Percentiles rank a stretch among this genome's conserved stretches.
Evolutionary conservation across 352 stramenopile species (phyloP).

Genomic region (Globisporangium solare): DNA sequence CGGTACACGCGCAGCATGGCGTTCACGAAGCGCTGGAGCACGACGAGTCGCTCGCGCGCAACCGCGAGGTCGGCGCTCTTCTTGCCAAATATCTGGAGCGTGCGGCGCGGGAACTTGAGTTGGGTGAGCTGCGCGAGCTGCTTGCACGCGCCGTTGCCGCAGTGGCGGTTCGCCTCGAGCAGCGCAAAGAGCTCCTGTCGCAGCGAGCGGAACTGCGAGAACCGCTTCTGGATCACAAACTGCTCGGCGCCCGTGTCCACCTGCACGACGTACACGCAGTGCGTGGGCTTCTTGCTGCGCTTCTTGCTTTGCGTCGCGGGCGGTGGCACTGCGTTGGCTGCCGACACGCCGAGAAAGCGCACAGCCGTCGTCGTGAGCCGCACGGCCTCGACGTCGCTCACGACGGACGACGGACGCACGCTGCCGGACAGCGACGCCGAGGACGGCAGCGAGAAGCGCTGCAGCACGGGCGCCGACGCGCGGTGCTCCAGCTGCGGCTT

Average conservation of each 20-base stretch:
- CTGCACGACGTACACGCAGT: constrained; percentile 54
- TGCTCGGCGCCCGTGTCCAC: constrained; percentile 47
- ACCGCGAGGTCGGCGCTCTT: constrained; percentile 26
- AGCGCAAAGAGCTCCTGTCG: constrained; percentile 34
- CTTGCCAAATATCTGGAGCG: constrained; percentile 17
- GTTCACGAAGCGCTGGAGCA: constrained; percentile 54
- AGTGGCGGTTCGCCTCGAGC: constrained; percentile 19
- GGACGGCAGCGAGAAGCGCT: constrained; percentile 8
- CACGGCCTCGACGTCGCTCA: constrained; percentile 7
- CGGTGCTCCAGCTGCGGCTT: not conserved
- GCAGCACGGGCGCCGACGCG: not conserved
- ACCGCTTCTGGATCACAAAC: constrained; percentile 62
- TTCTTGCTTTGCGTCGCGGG: too few species aligned
- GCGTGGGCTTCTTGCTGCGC: constrained; percentile 17
- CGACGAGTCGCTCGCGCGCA: constrained; percentile 24
- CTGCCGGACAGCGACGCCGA: not conserved
- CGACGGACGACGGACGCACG: constrained; percentile 1
- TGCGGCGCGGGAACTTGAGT: constrained; percentile 56
- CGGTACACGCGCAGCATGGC: constrained; percentile 48
- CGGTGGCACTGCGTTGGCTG: too few species aligned
- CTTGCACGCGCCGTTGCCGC: constrained; percentile 36
- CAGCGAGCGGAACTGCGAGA: constrained; percentile 66
- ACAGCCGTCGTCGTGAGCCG: constrained; percentile 33
- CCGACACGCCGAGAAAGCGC: constrained; percentile 35
- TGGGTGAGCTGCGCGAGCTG: constrained; percentile 32